Evolutionary conservation across 2,329 filamentous ascomycete genomes (phyloP).

Genomic region (Dactylonectria estremocensis): DNA sequence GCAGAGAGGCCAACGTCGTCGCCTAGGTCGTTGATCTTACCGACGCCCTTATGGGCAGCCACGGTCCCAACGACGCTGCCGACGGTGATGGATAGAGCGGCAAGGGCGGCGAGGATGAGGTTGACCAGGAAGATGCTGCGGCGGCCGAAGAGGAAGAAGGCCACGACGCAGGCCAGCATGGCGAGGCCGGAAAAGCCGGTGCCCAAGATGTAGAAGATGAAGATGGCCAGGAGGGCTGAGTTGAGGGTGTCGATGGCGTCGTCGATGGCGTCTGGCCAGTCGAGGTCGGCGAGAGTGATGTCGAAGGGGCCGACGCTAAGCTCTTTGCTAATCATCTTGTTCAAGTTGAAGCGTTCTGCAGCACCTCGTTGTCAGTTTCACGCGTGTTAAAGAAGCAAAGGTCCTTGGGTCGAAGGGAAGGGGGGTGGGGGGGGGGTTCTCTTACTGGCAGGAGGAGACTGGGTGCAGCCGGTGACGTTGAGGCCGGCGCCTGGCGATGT

Average conservation of each 20-base stretch:
- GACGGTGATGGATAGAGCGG: conserved; percentile 56
- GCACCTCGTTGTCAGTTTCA: conserved; percentile 14
- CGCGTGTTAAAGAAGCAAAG: background rate
- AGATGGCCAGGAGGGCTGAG: conserved; percentile 62
- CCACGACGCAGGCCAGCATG: conserved; percentile 57
- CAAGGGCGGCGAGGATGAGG: conserved; percentile 55
- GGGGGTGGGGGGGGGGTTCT: conserved; percentile 1
- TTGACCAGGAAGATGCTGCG: conserved; percentile 54
- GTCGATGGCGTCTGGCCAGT: conserved; percentile 61
- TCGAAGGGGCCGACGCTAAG: conserved; percentile 62
- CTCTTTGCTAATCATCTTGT: conserved; percentile 62
- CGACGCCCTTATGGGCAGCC: conserved; percentile 57
- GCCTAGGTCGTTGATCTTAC: conserved; percentile 60
- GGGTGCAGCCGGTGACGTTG: conserved; percentile 63
- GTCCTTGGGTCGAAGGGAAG: background rate
- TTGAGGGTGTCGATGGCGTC: conserved; percentile 66
- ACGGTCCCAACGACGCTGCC: conserved; percentile 62
- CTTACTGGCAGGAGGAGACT: conserved; percentile 57
- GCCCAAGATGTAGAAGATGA: conserved; percentile 65
- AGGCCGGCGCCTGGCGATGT: conserved; percentile 55
- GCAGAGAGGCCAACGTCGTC: conserved; percentile 63
- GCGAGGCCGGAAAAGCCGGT: conserved; percentile 60
- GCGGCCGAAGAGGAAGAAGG: conserved; percentile 52
- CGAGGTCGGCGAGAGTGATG: conserved; percentile 62
- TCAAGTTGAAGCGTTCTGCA: conserved; percentile 62